Conservation (phyloP, 2,329 filamentous ascomycete genomes). For the Chaetomium globosum region DNA sequence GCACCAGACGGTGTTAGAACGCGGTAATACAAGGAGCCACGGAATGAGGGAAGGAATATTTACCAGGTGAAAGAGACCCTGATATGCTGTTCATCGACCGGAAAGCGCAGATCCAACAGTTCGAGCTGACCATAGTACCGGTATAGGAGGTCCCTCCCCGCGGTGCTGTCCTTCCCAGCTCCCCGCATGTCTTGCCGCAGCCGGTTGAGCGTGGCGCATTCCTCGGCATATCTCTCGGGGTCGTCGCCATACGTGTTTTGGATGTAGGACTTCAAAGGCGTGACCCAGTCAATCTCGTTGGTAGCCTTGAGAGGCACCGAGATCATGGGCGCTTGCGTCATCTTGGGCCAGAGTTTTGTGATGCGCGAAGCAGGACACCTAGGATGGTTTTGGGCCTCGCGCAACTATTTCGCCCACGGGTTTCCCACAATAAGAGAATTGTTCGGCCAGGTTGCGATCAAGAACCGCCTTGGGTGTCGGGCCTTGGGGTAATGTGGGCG, state of each 20-base stretch:
- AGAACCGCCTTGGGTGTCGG: neutral
- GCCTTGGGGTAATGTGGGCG: neutral
- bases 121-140: constrained; percentile 98
- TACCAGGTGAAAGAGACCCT: constrained; percentile 99
- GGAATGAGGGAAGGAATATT: constrained; percentile 1
- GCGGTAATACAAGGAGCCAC: neutral
- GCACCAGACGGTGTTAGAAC: constrained; percentile 33
- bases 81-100: constrained; percentile 97
- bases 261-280: constrained; percentile 90
- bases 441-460: neutral
- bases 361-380: constrained; percentile 13
- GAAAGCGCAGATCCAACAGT: constrained; percentile 89
- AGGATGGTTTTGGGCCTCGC: constrained; percentile 5
- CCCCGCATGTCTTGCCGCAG: constrained; percentile 98
- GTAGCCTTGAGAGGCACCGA: constrained; percentile 90
- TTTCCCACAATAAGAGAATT: constrained; percentile 1
- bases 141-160: constrained; percentile 89
- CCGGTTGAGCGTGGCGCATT: constrained; percentile 91
- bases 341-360: constrained; percentile 42
- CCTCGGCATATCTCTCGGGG: constrained; percentile 91
- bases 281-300: constrained; percentile 98
- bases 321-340: constrained; percentile 92
- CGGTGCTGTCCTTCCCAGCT: constrained; percentile 92
- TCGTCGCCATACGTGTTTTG: constrained; percentile 93
- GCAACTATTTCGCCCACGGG: constrained; percentile 11